Percentiles rank a stretch among this genome's conserved stretches.
These are phyloP conservation scores for Kwoniella sp. DNA, from an alignment of 768 basidiomycete species.

Conservation along the genomic window DNA sequence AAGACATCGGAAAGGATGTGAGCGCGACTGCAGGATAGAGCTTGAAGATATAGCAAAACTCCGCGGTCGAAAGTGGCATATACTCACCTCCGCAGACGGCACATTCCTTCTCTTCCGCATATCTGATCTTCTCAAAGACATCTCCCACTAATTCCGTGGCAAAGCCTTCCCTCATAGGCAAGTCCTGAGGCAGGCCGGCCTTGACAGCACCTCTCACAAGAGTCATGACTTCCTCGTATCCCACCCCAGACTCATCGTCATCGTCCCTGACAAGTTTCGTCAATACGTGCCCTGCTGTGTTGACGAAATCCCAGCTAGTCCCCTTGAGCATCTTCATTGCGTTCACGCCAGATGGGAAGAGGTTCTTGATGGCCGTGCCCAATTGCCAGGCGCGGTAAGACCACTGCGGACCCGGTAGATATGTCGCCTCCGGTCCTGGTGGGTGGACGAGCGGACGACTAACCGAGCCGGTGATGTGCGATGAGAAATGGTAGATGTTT, in stretches of 20 bases:
- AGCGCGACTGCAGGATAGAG: neutral
- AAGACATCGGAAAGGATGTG: too few species aligned
- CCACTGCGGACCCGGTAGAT: conserved; percentile 29
- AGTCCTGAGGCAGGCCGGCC: conserved; percentile 26
- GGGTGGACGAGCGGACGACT: neutral
- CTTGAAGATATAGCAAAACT: too few species aligned
- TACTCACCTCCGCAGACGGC: conserved; percentile 3
- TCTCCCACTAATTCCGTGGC: conserved; percentile 16
- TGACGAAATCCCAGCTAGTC: conserved; percentile 30
- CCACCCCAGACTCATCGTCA: conserved; percentile 35
- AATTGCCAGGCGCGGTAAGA: conserved; percentile 38
- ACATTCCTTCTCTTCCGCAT: conserved; percentile 9
- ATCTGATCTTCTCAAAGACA: conserved; percentile 16
- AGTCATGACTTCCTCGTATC: conserved; percentile 19
- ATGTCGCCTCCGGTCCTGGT: conserved; percentile 5
- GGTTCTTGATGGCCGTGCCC: conserved; percentile 29
- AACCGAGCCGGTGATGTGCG: conserved; percentile 14
- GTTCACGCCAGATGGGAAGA: conserved; percentile 32
- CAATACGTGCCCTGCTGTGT: conserved; percentile 26
- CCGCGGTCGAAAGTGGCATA: neutral
- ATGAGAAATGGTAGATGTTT: conserved; percentile 34
- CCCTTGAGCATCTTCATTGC: neutral
- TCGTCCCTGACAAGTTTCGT: conserved; percentile 33
- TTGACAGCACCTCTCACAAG: conserved; percentile 18
- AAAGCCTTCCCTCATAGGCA: conserved; percentile 36